Evolutionary conservation across 2,329 filamentous ascomycete genomes (phyloP), one percentile per base, ranked within the genome.

Genomic region (Ilyonectria destructans): DNA sequence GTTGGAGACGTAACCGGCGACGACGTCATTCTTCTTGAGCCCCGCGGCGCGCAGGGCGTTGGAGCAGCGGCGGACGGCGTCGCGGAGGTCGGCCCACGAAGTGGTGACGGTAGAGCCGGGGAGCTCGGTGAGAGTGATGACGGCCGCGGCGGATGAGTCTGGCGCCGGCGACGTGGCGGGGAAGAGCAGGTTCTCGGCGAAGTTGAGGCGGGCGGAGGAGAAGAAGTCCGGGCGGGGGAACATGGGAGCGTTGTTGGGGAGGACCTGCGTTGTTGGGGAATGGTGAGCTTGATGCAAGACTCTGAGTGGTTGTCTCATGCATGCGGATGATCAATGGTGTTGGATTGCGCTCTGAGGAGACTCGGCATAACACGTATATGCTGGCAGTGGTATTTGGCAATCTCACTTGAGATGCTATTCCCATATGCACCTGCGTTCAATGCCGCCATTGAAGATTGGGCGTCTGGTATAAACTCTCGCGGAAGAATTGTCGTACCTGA

Each of bases 171-270:
- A 58, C 3, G 77, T 76, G 57, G 85, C 85, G 4, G 96, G 96
- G 79, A 92, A 98, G 4, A 99, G 89, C 61, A 98, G 86, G 80
- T 99, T 99, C 83, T 98, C 94, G 29, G 96, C 95, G 79, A 98
- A 98, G 81, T 98, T 99, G 71, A 98, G 86, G 65, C 86, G 90
- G 15, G 93, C 89, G 10, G 91, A 92, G 64, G 90, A 81, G 80
- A 98, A 98, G 85, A 97, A 98, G 67, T 91, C 85, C 8, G 96
- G 95, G 26, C 94, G 91, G 26, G 96, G 96, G 76, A 95, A 98
- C 87, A 98, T 93, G 54, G 89, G 85, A 6, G 90, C 87, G 62
- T 89, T 81, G 46, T 87, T 79, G 26, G 92, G 89, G 19, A 97
- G 84, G 48, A 94, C 92, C 91, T 95, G 75, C 17, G 29, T 55